Evolutionary conservation across 73 alveolate species (phyloP), one percentile per base, ranked within the genome.

Genomic region (Paramecium primaurelia): DNA sequence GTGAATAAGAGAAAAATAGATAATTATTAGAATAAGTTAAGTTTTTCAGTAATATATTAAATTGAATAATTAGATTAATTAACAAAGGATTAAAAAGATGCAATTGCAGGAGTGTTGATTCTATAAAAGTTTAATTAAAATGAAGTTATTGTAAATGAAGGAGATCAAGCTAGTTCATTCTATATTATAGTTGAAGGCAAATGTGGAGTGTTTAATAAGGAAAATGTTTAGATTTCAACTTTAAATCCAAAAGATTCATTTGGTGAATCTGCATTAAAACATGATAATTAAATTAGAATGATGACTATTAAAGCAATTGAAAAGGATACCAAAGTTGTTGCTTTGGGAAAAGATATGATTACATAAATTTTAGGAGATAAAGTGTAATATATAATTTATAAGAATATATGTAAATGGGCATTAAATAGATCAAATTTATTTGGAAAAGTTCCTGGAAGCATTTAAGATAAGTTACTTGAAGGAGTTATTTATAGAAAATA

Each of bases 321-420:
- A 44, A 58, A 71, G 11, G 93, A 77, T 22, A 95, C 92, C 11
- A 89, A 92, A 40, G 92, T 95, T 16, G 59, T 93, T 6, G 93
- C 93, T 42, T 59, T 93, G 2, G 92, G 95, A 12, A 89, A 95
- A 80, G 96, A 93, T 51, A 86, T 87, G 34, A 64, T 93, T 0
- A 32, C 84, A 6, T 89, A 92, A 30, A 90, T 91, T 18, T 40
- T 93, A 28, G 93, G 95, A 22, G 93, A 93, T 64, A 26, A 92
- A 64, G 92, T 93, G 2, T 88, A 93, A 38, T 34, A 49, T 83
- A 92, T 93, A n/a, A 89, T 93, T 37, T 92, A 93, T 36, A 93
- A 77, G 68, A 93, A 93, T 58, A 93, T 92, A 8, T 71, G 88
- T 28, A 93, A 77, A 95, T 93, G 93, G 93, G 95, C 95, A 47